Conservation (phyloP, 2,329 filamentous ascomycete genomes). For the Fusarium sp. region DNA sequence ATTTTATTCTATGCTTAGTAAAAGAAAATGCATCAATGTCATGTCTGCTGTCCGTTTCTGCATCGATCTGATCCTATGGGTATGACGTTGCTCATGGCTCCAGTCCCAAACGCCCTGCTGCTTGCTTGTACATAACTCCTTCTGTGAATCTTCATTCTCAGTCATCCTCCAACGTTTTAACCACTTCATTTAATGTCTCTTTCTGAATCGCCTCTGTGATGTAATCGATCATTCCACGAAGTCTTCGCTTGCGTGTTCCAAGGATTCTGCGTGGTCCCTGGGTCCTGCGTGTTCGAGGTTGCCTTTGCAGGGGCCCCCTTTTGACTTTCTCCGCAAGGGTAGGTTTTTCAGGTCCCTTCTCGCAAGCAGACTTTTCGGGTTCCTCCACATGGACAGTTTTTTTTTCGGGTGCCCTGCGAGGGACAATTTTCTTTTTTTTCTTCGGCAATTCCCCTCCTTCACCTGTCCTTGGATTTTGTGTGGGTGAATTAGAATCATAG, state of each 20-base stretch:
- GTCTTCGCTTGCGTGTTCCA: background rate
- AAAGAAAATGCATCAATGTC: background rate
- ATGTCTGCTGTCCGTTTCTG: conserved; percentile 22
- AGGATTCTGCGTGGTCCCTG: too few relatives aligned
- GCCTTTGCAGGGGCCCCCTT: too few relatives aligned
- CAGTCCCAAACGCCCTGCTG: conserved; percentile 26
- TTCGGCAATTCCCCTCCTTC: background rate
- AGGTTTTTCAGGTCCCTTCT: too few relatives aligned
- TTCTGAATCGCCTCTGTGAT: conserved; percentile 1
- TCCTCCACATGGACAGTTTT: too few relatives aligned
- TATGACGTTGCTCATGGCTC: conserved; percentile 25
- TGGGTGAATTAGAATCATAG: conserved; percentile 2
- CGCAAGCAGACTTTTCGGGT: too few relatives aligned
- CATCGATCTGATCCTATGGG: conserved; percentile 24
- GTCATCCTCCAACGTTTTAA: background rate
- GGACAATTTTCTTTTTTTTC: background rate
- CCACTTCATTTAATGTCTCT: background rate
- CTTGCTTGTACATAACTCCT: conserved; percentile 8
- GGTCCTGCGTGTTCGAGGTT: background rate
- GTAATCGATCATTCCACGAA: conserved; percentile 10
- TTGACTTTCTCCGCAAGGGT: too few relatives aligned
- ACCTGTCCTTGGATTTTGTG: background rate
- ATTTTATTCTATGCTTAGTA: background rate
- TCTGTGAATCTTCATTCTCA: background rate
- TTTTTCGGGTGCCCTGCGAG: background rate